These are phyloP conservation scores for Cryptosporidium ubiquitum DNA, from an alignment of 169 alveolate species.

Conservation along the genomic window DNA sequence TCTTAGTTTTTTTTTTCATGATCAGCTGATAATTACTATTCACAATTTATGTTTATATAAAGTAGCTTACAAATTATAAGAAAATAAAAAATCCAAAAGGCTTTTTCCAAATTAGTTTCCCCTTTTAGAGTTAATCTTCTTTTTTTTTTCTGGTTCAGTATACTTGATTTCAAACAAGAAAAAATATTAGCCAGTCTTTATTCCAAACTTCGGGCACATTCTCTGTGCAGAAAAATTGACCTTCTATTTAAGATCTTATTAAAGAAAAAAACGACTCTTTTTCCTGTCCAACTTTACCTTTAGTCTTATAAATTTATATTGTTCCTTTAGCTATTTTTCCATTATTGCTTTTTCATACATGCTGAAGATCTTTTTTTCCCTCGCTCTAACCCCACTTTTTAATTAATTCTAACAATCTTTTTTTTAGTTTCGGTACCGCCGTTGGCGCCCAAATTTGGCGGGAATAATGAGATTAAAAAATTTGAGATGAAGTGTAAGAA, in stretches of 20 bases:
- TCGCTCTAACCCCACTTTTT: conserved; percentile 18
- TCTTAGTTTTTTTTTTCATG: neutral
- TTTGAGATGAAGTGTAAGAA: neutral
- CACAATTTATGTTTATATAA: too few relatives aligned
- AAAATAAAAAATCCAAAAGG: too few relatives aligned
- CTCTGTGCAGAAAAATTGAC: too few relatives aligned
- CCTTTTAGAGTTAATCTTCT: too few relatives aligned
- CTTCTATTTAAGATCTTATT: too few relatives aligned
- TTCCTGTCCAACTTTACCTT: neutral
- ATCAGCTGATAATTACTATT: neutral
- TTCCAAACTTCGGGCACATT: too few relatives aligned
- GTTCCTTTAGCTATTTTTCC: neutral
- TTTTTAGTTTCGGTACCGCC: conserved; percentile 3
- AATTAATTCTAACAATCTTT: neutral
- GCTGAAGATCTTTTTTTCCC: neutral
- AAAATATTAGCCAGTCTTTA: too few relatives aligned
- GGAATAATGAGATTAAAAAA: neutral
- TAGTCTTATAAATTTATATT: neutral
- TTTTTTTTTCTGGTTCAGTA: too few relatives aligned
- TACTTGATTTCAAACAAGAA: too few relatives aligned
- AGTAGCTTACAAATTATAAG: neutral
- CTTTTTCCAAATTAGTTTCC: too few relatives aligned
- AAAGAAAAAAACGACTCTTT: neutral
- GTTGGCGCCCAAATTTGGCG: neutral
- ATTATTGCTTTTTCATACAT: conserved; percentile 8